Percentiles rank a stretch among this genome's conserved stretches.
phyloP scores from a whole-genome alignment of 2,329 filamentous ascomycete genomes.

The Ophiosphaerella korrae region DNA sequence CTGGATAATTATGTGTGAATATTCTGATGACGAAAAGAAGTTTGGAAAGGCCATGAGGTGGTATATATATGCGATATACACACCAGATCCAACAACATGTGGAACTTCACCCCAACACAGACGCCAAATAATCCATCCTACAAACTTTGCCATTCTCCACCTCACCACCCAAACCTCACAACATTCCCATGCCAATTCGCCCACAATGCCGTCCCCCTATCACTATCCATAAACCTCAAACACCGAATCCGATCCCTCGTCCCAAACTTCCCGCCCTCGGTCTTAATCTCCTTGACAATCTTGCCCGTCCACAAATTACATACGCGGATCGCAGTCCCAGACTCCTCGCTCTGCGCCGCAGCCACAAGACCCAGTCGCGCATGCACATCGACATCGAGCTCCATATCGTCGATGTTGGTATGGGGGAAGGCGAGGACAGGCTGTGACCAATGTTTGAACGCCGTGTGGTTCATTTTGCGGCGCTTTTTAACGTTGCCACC shows the following conservation, averaged over 20 bases:
- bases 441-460: slow-evolving; percentile 22
- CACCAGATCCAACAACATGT: too few relatives aligned
- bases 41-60: too few relatives aligned
- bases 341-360: slow-evolving; percentile 32
- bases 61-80: too few relatives aligned
- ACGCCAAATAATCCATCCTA: too few relatives aligned
- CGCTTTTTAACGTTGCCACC: slow-evolving; percentile 15
- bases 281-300: slow-evolving; percentile 27
- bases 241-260: slow-evolving; percentile 18
- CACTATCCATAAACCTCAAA: slow-evolving; percentile 38
- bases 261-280: neutral
- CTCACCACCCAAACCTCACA: slow-evolving; percentile 21
- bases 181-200: slow-evolving; percentile 25
- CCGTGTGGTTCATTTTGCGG: slow-evolving; percentile 12
- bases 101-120: too few relatives aligned
- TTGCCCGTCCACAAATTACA: slow-evolving; percentile 43
- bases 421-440: slow-evolving; percentile 37
- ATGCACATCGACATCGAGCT: slow-evolving; percentile 39
- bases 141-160: too few relatives aligned
- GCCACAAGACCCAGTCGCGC: slow-evolving; percentile 39
- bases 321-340: slow-evolving; percentile 25
- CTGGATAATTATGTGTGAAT: too few relatives aligned
- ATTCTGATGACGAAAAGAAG: too few relatives aligned
- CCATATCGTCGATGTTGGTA: slow-evolving; percentile 29
- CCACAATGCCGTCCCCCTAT: slow-evolving; percentile 30